Evolutionary conservation across 1,284 basidiomycete species (phyloP).

Genomic region (Sphagnurus paluster): DNA sequence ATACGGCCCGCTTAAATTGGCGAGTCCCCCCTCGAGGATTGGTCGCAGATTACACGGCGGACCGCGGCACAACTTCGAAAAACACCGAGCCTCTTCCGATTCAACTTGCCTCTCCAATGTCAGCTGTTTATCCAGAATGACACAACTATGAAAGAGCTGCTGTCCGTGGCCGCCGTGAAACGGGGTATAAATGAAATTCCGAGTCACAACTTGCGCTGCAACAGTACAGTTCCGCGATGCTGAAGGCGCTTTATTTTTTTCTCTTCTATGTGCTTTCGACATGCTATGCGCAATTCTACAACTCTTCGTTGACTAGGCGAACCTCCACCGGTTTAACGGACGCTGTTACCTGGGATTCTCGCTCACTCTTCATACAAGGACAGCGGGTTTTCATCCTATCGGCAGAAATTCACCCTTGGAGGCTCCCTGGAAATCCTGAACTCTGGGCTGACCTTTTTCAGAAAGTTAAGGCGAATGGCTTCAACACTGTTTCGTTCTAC

Average conservation of each 20-base stretch:
- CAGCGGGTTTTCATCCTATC: slow-evolving; percentile 52
- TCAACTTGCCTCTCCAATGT: not conserved
- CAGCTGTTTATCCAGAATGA: slow-evolving; percentile 10
- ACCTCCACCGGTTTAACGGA: slow-evolving; percentile 48
- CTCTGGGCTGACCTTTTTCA: slow-evolving; percentile 59
- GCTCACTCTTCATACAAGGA: slow-evolving; percentile 48
- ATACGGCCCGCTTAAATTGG: too few relatives aligned
- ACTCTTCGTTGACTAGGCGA: slow-evolving; percentile 16
- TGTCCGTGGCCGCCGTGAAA: too few relatives aligned
- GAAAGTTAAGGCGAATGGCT: slow-evolving; percentile 58
- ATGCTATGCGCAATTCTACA: slow-evolving; percentile 6
- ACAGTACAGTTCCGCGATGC: slow-evolving; percentile 6
- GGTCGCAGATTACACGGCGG: too few relatives aligned
- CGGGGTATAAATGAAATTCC: slow-evolving; percentile 3
- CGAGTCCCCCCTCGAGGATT: too few relatives aligned
- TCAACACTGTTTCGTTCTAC: slow-evolving; percentile 58
- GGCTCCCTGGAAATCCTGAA: slow-evolving; percentile 45
- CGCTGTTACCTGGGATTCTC: slow-evolving; percentile 52
- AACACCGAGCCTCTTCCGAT: too few relatives aligned
- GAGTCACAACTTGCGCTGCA: not conserved
- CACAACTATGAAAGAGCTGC: too few relatives aligned
- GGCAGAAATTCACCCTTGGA: slow-evolving; percentile 51
- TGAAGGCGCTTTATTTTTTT: slow-evolving; percentile 7
- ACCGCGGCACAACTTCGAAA: too few relatives aligned
- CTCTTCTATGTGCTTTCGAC: slow-evolving; percentile 12